Percentiles rank a stretch among this genome's conserved stretches.
Conservation (phyloP, 1,139 yeast genomes). For the Candida buenavistaensis region DNA sequence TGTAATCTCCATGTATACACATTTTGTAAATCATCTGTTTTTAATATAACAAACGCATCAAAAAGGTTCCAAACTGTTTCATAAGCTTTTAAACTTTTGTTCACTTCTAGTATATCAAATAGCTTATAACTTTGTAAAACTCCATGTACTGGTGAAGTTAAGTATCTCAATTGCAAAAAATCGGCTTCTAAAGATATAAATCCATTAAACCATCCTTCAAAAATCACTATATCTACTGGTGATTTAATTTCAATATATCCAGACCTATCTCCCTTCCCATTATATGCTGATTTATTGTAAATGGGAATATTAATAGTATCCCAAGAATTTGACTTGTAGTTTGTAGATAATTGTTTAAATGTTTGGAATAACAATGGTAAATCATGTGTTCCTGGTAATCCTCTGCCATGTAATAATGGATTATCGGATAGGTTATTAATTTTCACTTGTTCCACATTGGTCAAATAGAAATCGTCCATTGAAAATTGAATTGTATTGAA, state of each 20-base stretch:
- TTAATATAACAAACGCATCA: conserved; percentile 58
- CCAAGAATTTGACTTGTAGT: conserved; percentile 10
- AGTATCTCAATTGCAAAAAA: conserved; percentile 22
- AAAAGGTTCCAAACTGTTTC: conserved; percentile 56
- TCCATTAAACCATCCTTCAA: conserved; percentile 97
- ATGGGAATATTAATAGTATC: conserved; percentile 51
- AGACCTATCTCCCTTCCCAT: conserved; percentile 79
- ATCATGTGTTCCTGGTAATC: conserved; percentile 95
- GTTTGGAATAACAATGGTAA: conserved; percentile 24
- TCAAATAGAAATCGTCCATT: conserved; percentile 83
- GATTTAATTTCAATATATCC: conserved; percentile 30
- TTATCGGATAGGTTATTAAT: conserved; percentile 47
- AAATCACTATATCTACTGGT: conserved; percentile 62
- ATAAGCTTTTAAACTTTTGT: conserved; percentile 51
- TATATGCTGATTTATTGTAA: conserved; percentile 74
- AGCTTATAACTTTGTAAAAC: conserved; percentile 24
- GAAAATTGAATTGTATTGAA: conserved; percentile 59
- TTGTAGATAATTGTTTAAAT: conserved; percentile 18
- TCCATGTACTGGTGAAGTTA: conserved; percentile 19
- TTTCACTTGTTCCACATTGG: conserved; percentile 55
- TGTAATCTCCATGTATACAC: conserved; percentile 81
- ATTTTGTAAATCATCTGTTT: conserved; percentile 57
- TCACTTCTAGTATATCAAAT: conserved; percentile 42
- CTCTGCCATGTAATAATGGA: conserved; percentile 69
- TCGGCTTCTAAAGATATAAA: conserved; percentile 45